phyloP scores from a whole-genome alignment of 108 stramenopile genomes.

The Cyclotella choctawhatcheeana region DNA sequence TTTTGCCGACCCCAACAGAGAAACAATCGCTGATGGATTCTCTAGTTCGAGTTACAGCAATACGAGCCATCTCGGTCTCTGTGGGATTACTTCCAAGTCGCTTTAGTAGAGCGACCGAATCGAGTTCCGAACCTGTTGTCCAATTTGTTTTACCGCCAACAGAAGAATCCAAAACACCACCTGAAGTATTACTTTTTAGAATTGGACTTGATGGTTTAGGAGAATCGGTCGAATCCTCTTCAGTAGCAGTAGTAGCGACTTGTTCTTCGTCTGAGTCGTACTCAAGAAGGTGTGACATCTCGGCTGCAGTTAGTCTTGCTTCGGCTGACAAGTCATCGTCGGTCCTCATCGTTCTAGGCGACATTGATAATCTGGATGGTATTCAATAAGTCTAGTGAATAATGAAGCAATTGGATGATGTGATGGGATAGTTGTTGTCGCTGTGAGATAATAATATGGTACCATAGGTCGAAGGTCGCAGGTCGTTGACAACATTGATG shows the following conservation, averaged over 20 bases:
- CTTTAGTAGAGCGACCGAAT: not conserved
- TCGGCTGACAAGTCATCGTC: not conserved
- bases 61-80: not conserved
- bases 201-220: not conserved
- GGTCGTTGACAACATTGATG: too few species aligned
- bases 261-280: slow-evolving; percentile 1
- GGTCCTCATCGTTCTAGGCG: too few species aligned
- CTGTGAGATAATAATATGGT: too few species aligned
- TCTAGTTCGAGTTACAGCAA: not conserved
- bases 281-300: not conserved
- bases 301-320: not conserved
- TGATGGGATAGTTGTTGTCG: too few species aligned
- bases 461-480: too few species aligned
- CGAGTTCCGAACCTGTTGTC: not conserved
- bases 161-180: not conserved
- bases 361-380: too few species aligned
- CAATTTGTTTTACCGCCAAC: not conserved
- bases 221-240: not conserved
- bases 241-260: not conserved
- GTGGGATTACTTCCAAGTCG: slow-evolving; percentile 1
- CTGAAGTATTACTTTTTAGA: not conserved
- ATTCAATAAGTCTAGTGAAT: too few species aligned
- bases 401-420: too few species aligned
- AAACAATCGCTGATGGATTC: not conserved
- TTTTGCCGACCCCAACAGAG: not conserved